A percentile compares a stretch with the other conserved stretches of the same genome.
Conservation (phyloP, 495 filamentous ascomycete species). For the Xylaria cubensis region DNA sequence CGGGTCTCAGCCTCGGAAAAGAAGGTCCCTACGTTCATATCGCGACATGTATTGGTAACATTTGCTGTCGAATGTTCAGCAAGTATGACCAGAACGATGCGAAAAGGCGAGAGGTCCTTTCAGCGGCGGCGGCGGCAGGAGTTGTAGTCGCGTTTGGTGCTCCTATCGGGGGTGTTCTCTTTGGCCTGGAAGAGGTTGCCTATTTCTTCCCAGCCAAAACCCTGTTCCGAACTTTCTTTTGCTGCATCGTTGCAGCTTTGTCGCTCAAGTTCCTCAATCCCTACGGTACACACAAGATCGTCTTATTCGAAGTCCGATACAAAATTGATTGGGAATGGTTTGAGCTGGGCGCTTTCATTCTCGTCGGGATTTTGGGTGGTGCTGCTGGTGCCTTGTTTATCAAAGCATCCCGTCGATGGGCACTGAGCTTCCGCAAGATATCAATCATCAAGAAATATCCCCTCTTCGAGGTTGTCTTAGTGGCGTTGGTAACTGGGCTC, state of each 20-base stretch:
- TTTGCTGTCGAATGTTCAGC: conserved; percentile 86
- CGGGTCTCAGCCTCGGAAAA: conserved; percentile 91
- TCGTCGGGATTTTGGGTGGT: conserved; percentile 85
- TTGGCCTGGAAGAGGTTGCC: conserved; percentile 91
- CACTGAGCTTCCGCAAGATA: conserved; percentile 83
- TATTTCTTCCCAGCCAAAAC: conserved; percentile 99
- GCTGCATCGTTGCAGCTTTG: conserved; percentile 89
- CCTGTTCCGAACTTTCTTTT: conserved; percentile 97
- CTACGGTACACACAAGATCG: conserved; percentile 95
- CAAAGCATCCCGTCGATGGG: conserved; percentile 92
- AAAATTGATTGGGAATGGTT: conserved; percentile 93
- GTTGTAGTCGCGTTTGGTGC: conserved; percentile 96
- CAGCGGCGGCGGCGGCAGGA: conserved; percentile 88
- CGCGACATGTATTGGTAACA: conserved; percentile 93
- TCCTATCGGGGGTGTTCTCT: conserved; percentile 90
- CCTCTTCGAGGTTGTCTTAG: conserved; percentile 84
- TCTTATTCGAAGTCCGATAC: conserved; percentile 94
- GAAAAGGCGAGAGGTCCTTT: conserved; percentile 85
- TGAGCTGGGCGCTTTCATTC: conserved; percentile 83
- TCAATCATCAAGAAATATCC: conserved; percentile 81
- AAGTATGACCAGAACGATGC: conserved; percentile 96
- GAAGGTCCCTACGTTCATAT: conserved; percentile 99
- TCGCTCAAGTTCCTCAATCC: conserved; percentile 94
- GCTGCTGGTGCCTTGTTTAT: conserved; percentile 90
- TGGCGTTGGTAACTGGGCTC: conserved; percentile 83